Evolutionary conservation across 2,329 filamentous ascomycete species (phyloP).

Genomic region (Pseudogymnoascus destructans): DNA sequence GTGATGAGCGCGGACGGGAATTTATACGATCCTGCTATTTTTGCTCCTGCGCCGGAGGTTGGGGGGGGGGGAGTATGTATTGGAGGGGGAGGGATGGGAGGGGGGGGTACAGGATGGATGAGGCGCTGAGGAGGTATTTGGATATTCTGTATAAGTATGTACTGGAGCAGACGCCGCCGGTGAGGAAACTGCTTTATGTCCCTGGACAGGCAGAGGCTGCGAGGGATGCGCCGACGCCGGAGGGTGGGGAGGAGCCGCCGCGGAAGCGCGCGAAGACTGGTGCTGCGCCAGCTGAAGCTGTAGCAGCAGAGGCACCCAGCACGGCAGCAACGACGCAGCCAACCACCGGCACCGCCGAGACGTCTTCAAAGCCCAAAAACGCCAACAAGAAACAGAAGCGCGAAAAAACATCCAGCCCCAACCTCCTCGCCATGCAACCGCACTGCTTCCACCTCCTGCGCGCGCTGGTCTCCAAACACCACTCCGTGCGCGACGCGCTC

Average conservation of each 20-base stretch:
- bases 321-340: slow-evolving; percentile 23
- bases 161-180: slow-evolving; percentile 50
- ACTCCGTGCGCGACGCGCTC: slow-evolving; percentile 73
- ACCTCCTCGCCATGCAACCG: slow-evolving; percentile 70
- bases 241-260: slow-evolving; percentile 36
- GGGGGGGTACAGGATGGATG: slow-evolving; percentile 81
- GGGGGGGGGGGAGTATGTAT: slow-evolving; percentile 64
- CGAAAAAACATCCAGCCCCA: slow-evolving; percentile 36
- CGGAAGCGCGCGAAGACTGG: slow-evolving; percentile 36
- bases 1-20: slow-evolving; percentile 97
- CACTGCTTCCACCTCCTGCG: slow-evolving; percentile 88
- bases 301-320: slow-evolving; percentile 11
- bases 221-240: slow-evolving; percentile 24
- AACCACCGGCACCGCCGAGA: slow-evolving; percentile 14
- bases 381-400: slow-evolving; percentile 30
- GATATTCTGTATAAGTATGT: slow-evolving; percentile 78
- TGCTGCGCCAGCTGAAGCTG: slow-evolving; percentile 28
- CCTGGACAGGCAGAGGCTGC: slow-evolving; percentile 33
- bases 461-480: slow-evolving; percentile 66
- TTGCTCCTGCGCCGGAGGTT: slow-evolving; percentile 50
- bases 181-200: slow-evolving; percentile 59
- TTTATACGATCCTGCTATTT: slow-evolving; percentile 80
- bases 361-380: slow-evolving; percentile 25
- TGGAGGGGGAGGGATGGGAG: slow-evolving; percentile 70
- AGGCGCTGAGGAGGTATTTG: slow-evolving; percentile 74